Conservation (phyloP, 805 yeast species). For the Cyberlindnera lachancei region DNA sequence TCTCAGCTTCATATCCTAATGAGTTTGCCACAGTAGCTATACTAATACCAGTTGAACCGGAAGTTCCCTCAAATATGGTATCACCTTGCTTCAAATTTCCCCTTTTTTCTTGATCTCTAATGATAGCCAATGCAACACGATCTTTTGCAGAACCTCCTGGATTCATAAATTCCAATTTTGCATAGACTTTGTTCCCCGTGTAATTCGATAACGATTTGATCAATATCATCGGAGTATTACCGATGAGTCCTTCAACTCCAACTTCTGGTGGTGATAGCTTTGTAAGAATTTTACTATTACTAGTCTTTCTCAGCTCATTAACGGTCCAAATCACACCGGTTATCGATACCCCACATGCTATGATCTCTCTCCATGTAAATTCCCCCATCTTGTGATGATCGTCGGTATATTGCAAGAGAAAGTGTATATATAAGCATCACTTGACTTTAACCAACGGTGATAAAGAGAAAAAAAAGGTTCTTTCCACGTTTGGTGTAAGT, state of each 20-base stretch:
- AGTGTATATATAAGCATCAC: background rate
- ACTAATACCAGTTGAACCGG: conserved; percentile 95
- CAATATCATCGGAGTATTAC: conserved; percentile 80
- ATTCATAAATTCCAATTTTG: conserved; percentile 76
- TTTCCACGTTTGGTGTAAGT: no score
- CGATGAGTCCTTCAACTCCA: conserved; percentile 78
- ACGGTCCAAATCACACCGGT: conserved; percentile 9
- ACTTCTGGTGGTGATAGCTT: conserved; percentile 26
- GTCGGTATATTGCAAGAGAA: background rate
- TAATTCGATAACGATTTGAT: conserved; percentile 59
- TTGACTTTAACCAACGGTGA: no score
- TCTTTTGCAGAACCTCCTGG: conserved; percentile 98
- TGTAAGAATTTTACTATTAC: conserved; percentile 6
- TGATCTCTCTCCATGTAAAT: conserved; percentile 20
- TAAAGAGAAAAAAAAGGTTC: no score
- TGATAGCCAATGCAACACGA: conserved; percentile 82
- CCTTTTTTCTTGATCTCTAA: conserved; percentile 52
- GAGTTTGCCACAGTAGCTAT: conserved; percentile 87
- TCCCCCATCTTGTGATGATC: background rate
- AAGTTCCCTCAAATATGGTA: conserved; percentile 86
- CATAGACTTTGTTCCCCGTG: conserved; percentile 80
- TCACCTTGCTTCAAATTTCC: conserved; percentile 60
- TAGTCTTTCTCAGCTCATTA: conserved; percentile 2
- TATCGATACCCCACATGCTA: conserved; percentile 17
- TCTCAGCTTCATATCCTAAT: conserved; percentile 82